A percentile compares a stretch with the other conserved stretches of the same genome.
Conservation (phyloP, 306 rosid genomes). For the Dicorynia guianensis region DNA sequence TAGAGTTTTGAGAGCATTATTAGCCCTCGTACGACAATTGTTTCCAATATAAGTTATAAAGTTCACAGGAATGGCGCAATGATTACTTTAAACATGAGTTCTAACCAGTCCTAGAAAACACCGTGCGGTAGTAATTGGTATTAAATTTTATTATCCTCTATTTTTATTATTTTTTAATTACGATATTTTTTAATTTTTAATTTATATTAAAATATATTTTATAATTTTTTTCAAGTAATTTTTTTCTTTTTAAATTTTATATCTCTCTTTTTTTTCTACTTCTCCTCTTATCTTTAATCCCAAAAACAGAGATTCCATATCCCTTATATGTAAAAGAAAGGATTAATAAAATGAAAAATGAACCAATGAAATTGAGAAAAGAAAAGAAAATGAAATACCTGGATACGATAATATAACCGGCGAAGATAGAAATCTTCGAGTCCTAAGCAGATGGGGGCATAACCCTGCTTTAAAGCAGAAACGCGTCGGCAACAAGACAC, state of each 20-base stretch:
- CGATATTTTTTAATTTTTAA: no score
- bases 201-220: no score
- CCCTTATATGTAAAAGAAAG: not conserved
- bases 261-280: no score
- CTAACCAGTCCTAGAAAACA: not conserved
- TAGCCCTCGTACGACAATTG: not conserved
- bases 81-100: not conserved
- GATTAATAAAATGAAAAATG: not conserved
- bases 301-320: no score
- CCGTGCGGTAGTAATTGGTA: not conserved
- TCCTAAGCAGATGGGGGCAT: constrained; percentile 92
- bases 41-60: not conserved
- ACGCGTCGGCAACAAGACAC: not conserved
- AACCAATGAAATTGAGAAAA: not conserved
- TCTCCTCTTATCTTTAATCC: no score
- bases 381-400: constrained; percentile 46
- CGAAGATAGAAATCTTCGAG: constrained; percentile 90
- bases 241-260: no score
- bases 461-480: constrained; percentile 54
- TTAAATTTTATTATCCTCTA: not conserved
- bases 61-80: not conserved
- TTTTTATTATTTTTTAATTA: no score
- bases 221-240: no score
- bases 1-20: not conserved
- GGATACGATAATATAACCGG: constrained; percentile 85